phyloP scores from a whole-genome alignment of 441 rosid genomes.

The Kokia cookei region DNA sequence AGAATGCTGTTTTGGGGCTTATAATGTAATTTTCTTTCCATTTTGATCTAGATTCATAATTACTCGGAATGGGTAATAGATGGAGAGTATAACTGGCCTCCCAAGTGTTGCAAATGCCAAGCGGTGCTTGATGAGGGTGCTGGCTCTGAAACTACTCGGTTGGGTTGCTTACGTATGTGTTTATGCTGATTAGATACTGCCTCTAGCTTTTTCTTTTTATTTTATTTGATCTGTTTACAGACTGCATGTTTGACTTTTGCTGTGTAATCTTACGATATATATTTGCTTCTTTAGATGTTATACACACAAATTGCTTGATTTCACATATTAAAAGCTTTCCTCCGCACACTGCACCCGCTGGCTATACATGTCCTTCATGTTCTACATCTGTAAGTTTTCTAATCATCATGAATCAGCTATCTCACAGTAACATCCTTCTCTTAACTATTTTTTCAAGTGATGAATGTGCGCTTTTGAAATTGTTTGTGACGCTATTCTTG shows the following conservation, averaged over 20 bases:
- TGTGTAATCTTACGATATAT: conserved; percentile 1
- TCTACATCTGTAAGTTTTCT: conserved; percentile 60
- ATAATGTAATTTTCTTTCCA: conserved; percentile 1
- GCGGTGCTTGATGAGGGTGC: conserved; percentile 64
- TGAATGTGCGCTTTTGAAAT: neutral
- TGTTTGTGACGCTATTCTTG: neutral
- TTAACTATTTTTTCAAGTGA: neutral
- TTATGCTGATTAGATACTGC: conserved; percentile 8
- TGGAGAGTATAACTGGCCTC: conserved; percentile 95
- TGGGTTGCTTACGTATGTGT: conserved; percentile 96
- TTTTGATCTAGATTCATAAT: conserved; percentile 56
- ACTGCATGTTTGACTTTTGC: neutral
- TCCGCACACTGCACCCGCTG: conserved; percentile 93
- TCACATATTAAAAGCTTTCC: conserved; percentile 84
- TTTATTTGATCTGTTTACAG: neutral
- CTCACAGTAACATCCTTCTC: neutral
- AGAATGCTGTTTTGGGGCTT: conserved; percentile 4
- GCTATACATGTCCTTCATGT: conserved; percentile 82
- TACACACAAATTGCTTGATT: conserved; percentile 85
- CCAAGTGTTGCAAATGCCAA: conserved; percentile 85
- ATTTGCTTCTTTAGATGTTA: conserved; percentile 52
- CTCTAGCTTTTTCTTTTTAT: neutral
- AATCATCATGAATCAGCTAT: neutral
- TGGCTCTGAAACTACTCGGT: conserved; percentile 67
- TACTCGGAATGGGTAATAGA: conserved; percentile 99